phyloP scores from a whole-genome alignment of 2,329 filamentous ascomycete species.

The Aspergillus udagawae region DNA sequence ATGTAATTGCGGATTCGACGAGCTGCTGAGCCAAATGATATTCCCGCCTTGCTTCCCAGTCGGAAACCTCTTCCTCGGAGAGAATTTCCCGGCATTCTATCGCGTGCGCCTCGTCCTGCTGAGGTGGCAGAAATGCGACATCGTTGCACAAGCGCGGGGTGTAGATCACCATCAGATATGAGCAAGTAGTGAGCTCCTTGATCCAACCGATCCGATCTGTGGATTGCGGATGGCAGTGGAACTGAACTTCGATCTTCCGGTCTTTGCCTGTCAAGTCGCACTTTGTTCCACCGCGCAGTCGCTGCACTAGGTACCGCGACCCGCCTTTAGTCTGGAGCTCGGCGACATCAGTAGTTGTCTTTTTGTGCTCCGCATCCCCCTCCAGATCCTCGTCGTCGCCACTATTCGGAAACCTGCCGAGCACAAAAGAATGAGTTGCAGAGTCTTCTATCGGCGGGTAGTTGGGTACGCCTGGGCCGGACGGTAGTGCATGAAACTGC shows the following conservation, averaged over 20 bases:
- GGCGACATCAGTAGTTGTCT: conserved; percentile 43
- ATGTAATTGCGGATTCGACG: conserved; percentile 23
- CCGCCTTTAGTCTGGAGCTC: conserved; percentile 79
- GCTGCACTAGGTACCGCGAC: conserved; percentile 80
- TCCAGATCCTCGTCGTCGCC: conserved; percentile 31
- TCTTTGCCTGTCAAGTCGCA: conserved; percentile 82
- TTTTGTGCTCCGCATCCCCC: conserved; percentile 23
- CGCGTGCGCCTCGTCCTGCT: conserved; percentile 69
- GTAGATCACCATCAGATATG: conserved; percentile 89
- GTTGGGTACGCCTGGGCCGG: conserved; percentile 60
- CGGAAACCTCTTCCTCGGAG: conserved; percentile 49
- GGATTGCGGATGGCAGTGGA: conserved; percentile 72
- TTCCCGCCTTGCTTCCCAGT: conserved; percentile 42
- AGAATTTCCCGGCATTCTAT: conserved; percentile 75
- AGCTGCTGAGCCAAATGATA: conserved; percentile 30
- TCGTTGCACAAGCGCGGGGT: conserved; percentile 86
- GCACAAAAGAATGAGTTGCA: conserved; percentile 68
- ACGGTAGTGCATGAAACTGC: conserved; percentile 82
- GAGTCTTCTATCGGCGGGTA: conserved; percentile 75
- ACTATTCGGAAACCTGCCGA: conserved; percentile 58
- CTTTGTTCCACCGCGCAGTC: conserved; percentile 70
- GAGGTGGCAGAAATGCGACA: conserved; percentile 77
- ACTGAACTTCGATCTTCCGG: conserved; percentile 76
- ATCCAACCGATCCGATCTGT: conserved; percentile 82
- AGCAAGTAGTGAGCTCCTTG: conserved; percentile 86